Conservation (phyloP, 768 basidiomycete species). For the Collybia nuda region DNA sequence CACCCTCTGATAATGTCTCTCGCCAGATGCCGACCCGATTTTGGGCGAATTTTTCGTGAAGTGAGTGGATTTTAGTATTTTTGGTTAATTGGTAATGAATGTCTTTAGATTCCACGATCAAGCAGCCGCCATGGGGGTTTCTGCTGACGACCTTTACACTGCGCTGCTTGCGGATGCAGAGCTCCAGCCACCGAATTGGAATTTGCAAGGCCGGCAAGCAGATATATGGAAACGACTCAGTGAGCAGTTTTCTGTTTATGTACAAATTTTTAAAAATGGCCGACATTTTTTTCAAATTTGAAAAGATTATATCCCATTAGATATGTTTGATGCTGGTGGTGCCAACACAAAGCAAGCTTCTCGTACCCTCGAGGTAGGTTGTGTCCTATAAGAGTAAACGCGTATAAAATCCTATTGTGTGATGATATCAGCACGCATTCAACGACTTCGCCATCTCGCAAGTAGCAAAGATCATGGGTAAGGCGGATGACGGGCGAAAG, state of each 20-base stretch:
- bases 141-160: slow-evolving; percentile 47
- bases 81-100: background rate
- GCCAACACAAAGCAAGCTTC: slow-evolving; percentile 64
- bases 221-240: slow-evolving; percentile 48
- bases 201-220: slow-evolving; percentile 60
- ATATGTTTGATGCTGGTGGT: slow-evolving; percentile 44
- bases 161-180: slow-evolving; percentile 63
- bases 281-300: background rate
- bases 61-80: slow-evolving; percentile 27
- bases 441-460: slow-evolving; percentile 65
- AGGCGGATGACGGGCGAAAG: slow-evolving; percentile 48
- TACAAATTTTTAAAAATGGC: too few relatives aligned
- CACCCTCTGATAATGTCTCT: background rate
- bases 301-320: slow-evolving; percentile 43
- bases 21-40: slow-evolving; percentile 60
- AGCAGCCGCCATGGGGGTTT: slow-evolving; percentile 46
- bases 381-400: background rate
- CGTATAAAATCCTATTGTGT: background rate
- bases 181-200: slow-evolving; percentile 56
- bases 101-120: slow-evolving; percentile 47
- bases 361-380: slow-evolving; percentile 53
- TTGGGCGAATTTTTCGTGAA: slow-evolving; percentile 67
- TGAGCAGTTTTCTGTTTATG: background rate
- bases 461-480: slow-evolving; percentile 56
- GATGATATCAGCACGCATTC: slow-evolving; percentile 47